Evolutionary conservation across 2,329 filamentous ascomycete genomes (phyloP).

Genomic region (Penicillium brasilianum): DNA sequence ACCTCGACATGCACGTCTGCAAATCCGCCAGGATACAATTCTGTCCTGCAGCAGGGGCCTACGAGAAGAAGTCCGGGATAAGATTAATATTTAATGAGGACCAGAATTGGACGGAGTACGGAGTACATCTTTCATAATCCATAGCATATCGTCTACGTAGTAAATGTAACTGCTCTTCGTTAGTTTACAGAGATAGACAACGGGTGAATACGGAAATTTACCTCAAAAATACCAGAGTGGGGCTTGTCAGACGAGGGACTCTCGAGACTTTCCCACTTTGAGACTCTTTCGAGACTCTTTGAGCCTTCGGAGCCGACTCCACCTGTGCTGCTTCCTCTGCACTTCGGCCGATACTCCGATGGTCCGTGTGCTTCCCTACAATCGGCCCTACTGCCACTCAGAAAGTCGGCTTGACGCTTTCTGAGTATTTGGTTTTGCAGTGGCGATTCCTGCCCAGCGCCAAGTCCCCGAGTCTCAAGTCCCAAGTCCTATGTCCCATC

Average conservation of each 20-base stretch:
- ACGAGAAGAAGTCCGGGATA: neutral
- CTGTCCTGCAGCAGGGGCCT: neutral
- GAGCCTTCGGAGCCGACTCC: neutral
- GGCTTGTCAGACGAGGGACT: no score
- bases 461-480: neutral
- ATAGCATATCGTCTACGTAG: neutral
- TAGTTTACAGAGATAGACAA: no score
- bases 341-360: slow-evolving; percentile 19
- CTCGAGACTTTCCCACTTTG: neutral
- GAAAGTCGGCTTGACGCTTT: neutral
- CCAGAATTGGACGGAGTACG: no score
- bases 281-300: neutral
- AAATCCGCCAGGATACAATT: neutral
- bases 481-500: neutral
- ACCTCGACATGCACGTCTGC: slow-evolving; percentile 1
- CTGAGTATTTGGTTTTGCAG: neutral
- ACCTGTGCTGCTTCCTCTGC: slow-evolving; percentile 5
- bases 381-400: neutral
- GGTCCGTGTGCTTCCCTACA: slow-evolving; percentile 6
- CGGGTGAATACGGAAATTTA: no score
- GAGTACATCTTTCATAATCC: neutral
- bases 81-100: neutral
- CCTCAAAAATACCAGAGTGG: no score
- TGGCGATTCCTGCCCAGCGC: slow-evolving; percentile 7
- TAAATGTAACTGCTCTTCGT: no score